Conservation (phyloP, 2,329 filamentous ascomycete genomes). For the Xylogone sp. region DNA sequence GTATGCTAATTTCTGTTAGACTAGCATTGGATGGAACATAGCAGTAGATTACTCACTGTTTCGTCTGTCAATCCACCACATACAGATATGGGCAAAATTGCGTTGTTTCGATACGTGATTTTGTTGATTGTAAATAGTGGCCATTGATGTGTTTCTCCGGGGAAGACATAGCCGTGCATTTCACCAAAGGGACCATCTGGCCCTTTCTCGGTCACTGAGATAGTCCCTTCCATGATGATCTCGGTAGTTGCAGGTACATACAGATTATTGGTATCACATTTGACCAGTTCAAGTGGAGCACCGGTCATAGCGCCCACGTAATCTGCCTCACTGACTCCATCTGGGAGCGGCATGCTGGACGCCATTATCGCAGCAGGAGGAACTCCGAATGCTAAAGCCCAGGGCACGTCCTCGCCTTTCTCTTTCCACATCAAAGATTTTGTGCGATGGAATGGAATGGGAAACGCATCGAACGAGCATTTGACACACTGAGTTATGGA, state of each 20-base stretch:
- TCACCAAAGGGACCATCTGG: constrained; percentile 48
- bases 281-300: constrained; percentile 41
- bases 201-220: constrained; percentile 39
- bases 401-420: constrained; percentile 41
- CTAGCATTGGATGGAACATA: not conserved
- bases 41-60: not conserved
- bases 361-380: constrained; percentile 47
- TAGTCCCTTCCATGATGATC: constrained; percentile 46
- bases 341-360: constrained; percentile 43
- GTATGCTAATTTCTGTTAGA: constrained; percentile 23
- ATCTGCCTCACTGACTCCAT: constrained; percentile 42
- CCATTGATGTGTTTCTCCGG: constrained; percentile 33
- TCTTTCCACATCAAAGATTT: constrained; percentile 36
- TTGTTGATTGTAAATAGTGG: constrained; percentile 41
- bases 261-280: constrained; percentile 47
- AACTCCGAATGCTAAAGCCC: constrained; percentile 43
- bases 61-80: constrained; percentile 40
- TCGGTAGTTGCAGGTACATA: constrained; percentile 45
- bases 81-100: constrained; percentile 43
- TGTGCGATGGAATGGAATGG: constrained; percentile 4
- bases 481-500: constrained; percentile 12
- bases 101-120: constrained; percentile 43
- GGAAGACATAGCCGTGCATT: constrained; percentile 41
- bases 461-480: constrained; percentile 16
- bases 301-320: constrained; percentile 46